Conservation (phyloP, 805 yeast species). For the Metschnikowia similis region DNA sequence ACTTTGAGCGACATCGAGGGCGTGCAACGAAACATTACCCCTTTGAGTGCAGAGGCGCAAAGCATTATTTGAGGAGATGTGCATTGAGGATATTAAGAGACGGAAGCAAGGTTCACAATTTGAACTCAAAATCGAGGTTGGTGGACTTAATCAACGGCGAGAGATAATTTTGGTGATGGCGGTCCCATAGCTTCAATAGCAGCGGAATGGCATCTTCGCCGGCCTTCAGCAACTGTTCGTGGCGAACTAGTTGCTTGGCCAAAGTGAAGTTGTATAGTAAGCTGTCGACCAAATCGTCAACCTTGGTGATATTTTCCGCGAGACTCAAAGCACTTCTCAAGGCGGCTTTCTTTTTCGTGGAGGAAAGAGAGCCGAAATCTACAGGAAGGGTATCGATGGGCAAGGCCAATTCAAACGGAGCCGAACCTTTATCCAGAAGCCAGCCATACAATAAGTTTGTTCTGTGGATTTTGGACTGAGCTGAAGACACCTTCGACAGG, state of each 20-base stretch:
- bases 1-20: conserved; percentile 9
- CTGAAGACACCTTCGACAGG: conserved; percentile 4
- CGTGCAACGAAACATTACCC: conserved; percentile 12
- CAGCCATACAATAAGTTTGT: conserved; percentile 12
- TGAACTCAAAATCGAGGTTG: background rate
- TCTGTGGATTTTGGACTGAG: conserved; percentile 12
- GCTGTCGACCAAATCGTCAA: conserved; percentile 65
- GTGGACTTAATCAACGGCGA: conserved; percentile 3
- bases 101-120: background rate
- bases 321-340: conserved; percentile 7
- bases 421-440: conserved; percentile 8
- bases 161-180: conserved; percentile 10
- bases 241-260: conserved; percentile 11
- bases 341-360: conserved; percentile 7
- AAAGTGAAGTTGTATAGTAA: conserved; percentile 47
- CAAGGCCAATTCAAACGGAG: conserved; percentile 11
- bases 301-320: conserved; percentile 30
- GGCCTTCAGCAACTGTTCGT: conserved; percentile 5
- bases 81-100: background rate
- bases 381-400: conserved; percentile 3
- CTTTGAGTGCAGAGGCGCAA: conserved; percentile 15
- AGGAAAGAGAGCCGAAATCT: conserved; percentile 3
- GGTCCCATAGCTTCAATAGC: conserved; percentile 10
- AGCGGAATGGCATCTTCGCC: conserved; percentile 3
- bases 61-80: conserved; percentile 8